These are phyloP conservation scores for Allium cepa DNA, from an alignment of 106 monocot genomes.

Conservation along the genomic window DNA sequence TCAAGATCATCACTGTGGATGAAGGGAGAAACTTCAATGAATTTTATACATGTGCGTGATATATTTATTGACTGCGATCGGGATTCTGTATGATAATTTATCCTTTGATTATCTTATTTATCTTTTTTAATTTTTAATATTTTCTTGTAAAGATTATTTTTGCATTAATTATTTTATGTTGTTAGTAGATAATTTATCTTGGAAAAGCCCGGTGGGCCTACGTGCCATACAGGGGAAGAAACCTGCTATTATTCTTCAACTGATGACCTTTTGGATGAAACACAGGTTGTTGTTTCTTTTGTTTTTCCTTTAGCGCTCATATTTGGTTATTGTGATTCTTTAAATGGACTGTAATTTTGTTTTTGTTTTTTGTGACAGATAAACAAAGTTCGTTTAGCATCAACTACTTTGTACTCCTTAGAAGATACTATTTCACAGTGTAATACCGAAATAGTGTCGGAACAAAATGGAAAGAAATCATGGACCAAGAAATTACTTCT, in stretches of 20 bases:
- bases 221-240: constrained; percentile 88
- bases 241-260: constrained; percentile 84
- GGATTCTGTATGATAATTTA: constrained; percentile 61
- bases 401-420: constrained; percentile 64
- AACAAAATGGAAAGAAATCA: constrained; percentile 53
- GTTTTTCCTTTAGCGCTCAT: too few species aligned
- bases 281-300: constrained; percentile 32
- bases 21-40: constrained; percentile 90
- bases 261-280: constrained; percentile 45
- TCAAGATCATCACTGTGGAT: constrained; percentile 90
- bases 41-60: constrained; percentile 93
- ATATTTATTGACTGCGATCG: constrained; percentile 93
- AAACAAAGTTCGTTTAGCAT: constrained; percentile 35
- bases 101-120: neutral
- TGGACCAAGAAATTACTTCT: constrained; percentile 75
- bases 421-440: constrained; percentile 71
- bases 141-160: too few species aligned
- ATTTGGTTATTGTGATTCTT: too few species aligned
- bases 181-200: constrained; percentile 76
- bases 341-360: too few species aligned
- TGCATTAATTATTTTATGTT: too few species aligned
- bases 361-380: constrained; percentile 14
- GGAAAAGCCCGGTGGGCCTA: constrained; percentile 93
- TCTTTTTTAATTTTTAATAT: too few species aligned
- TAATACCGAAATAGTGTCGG: constrained; percentile 35